Evolutionary conservation across 73 alveolate species (phyloP).

Genomic region (Paramecium tetraurelia): DNA sequence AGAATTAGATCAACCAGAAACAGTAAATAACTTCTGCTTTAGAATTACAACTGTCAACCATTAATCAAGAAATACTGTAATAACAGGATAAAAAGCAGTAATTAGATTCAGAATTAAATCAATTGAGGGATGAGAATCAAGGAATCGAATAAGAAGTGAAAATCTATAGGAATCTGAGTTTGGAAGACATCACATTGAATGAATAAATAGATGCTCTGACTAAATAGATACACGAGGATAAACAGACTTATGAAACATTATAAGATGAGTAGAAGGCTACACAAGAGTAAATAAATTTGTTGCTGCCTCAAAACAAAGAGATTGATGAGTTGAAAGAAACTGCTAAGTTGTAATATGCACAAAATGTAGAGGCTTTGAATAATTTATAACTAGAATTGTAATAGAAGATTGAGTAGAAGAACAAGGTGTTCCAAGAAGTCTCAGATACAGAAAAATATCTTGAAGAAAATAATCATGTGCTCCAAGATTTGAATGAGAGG

Average conservation of each 20-base stretch:
- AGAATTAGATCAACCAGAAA: not conserved
- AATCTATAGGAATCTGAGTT: not conserved
- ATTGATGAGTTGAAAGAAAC: not conserved
- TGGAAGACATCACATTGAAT: not conserved
- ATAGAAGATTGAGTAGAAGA: not conserved
- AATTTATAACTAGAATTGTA: constrained; percentile 1
- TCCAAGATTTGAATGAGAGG: not conserved
- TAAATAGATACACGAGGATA: not conserved
- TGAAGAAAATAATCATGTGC: not conserved
- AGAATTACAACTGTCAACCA: not conserved
- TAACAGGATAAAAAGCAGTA: not conserved
- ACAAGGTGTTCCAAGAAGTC: not conserved
- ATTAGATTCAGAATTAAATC: not conserved
- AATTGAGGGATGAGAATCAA: not conserved
- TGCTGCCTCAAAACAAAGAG: not conserved
- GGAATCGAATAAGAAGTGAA: not conserved
- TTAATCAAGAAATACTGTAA: not conserved
- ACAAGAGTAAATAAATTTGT: not conserved
- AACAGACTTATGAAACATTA: not conserved
- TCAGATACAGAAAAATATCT: not conserved
- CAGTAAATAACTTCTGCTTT: not conserved
- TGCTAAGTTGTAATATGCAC: not conserved
- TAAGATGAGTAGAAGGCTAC: not conserved
- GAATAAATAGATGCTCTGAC: not conserved
- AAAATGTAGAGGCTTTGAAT: not conserved